phyloP scores from a whole-genome alignment of 2,329 filamentous ascomycete species.

The Ophiostoma montium region DNA sequence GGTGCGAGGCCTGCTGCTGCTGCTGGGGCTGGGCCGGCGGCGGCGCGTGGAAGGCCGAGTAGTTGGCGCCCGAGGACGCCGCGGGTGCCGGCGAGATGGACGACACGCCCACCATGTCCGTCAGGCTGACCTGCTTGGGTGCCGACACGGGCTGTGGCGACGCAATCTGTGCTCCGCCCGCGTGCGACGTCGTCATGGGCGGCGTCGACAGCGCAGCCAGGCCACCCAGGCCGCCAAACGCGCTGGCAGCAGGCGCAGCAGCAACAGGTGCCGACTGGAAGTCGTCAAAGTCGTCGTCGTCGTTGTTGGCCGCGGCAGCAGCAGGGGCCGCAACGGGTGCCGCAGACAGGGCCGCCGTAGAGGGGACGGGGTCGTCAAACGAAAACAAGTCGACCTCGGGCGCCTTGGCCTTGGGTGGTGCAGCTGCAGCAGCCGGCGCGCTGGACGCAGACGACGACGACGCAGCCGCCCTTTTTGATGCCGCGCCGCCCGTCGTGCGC shows the following conservation, averaged over 20 bases:
- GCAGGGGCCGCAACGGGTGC: constrained; percentile 35
- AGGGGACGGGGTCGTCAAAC: constrained; percentile 56
- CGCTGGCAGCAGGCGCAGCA: not conserved
- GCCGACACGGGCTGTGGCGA: constrained; percentile 76
- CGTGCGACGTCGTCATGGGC: constrained; percentile 35
- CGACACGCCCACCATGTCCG: constrained; percentile 63
- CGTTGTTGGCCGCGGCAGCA: constrained; percentile 37
- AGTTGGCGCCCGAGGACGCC: constrained; percentile 43
- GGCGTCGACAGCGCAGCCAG: constrained; percentile 29
- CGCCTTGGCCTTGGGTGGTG: constrained; percentile 65
- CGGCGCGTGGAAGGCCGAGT: constrained; percentile 46
- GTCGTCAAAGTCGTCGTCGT: constrained; percentile 93
- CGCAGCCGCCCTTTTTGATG: constrained; percentile 31
- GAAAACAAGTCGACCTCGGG: constrained; percentile 89
- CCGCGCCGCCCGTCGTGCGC: constrained; percentile 10
- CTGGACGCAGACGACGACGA: constrained; percentile 25
- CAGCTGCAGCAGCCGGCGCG: constrained; percentile 25
- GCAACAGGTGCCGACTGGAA: constrained; percentile 68
- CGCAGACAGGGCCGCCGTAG: constrained; percentile 29
- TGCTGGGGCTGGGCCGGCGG: constrained; percentile 20
- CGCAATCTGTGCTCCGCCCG: constrained; percentile 55
- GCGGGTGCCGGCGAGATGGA: constrained; percentile 63
- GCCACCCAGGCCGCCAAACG: constrained; percentile 24
- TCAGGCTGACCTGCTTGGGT: constrained; percentile 65
- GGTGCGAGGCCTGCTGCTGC: constrained; percentile 29